Evolutionary conservation across 2,329 filamentous ascomycete species (phyloP).

Genomic region (Dryadomyces quercus-mongolicae): DNA sequence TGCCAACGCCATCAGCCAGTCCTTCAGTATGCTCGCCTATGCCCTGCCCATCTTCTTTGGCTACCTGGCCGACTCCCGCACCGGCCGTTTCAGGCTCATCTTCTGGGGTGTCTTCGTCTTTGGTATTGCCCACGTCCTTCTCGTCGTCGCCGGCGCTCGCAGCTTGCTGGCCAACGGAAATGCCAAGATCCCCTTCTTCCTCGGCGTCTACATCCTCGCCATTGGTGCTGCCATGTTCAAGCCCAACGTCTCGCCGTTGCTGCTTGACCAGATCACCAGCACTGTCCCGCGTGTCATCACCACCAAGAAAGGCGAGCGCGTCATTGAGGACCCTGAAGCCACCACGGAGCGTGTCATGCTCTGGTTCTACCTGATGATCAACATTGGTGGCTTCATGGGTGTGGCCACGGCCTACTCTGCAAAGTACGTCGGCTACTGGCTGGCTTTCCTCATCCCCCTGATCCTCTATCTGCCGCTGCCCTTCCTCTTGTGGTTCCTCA

Average conservation of each 20-base stretch:
- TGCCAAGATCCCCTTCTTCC: constrained; percentile 43
- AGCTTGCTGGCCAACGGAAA: constrained; percentile 28
- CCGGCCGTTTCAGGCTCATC: constrained; percentile 61
- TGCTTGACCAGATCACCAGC: constrained; percentile 58
- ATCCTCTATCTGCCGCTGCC: constrained; percentile 29
- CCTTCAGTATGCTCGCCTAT: constrained; percentile 46
- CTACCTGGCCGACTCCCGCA: constrained; percentile 53
- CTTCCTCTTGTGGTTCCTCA: constrained; percentile 27
- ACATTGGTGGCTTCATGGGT: constrained; percentile 52
- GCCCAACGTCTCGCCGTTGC: constrained; percentile 61
- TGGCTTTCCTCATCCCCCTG: constrained; percentile 52
- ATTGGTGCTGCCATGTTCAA: constrained; percentile 73
- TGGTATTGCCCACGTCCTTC: constrained; percentile 55
- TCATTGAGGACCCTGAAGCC: constrained; percentile 58
- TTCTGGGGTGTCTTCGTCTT: constrained; percentile 56
- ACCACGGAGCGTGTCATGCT: constrained; percentile 59
- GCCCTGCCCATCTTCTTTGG: constrained; percentile 41
- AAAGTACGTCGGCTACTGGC: constrained; percentile 57
- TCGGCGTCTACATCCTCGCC: constrained; percentile 42
- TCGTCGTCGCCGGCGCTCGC: constrained; percentile 46
- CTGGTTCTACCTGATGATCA: constrained; percentile 55
- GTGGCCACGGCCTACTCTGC: constrained; percentile 62
- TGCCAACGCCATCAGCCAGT: constrained; percentile 38
- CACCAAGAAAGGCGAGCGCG: constrained; percentile 43
- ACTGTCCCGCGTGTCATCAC: constrained; percentile 44